Evolutionary conservation across 192 early-diverging fungal genomes (phyloP).

Genomic region (Backusella psychrophila): DNA sequence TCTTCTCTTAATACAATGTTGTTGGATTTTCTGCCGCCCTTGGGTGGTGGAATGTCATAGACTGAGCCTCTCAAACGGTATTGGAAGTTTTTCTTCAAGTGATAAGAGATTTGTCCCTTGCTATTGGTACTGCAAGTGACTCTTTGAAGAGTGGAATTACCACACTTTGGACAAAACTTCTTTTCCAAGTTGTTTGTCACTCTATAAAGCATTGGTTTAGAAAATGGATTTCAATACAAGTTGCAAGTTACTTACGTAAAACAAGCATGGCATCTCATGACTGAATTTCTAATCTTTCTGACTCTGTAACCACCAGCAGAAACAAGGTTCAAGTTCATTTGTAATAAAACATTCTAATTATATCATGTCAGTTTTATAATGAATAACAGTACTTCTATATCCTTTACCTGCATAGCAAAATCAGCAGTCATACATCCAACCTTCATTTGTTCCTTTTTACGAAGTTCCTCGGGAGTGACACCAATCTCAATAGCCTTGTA

Average conservation of each 20-base stretch:
- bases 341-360: constrained; percentile 79
- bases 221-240: too few species aligned
- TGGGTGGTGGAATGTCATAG: constrained; percentile 82
- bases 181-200: constrained; percentile 83
- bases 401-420: constrained; percentile 87
- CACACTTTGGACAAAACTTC: constrained; percentile 93
- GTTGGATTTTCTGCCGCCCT: constrained; percentile 71
- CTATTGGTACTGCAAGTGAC: constrained; percentile 78
- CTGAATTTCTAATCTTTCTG: constrained; percentile 78
- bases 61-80: constrained; percentile 88
- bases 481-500: constrained; percentile 58
- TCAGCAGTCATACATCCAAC: constrained; percentile 90
- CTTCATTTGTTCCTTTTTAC: constrained; percentile 42
- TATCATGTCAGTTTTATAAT: constrained; percentile 9
- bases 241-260: constrained; percentile 55
- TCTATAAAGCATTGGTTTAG: constrained; percentile 28
- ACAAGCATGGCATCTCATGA: constrained; percentile 94
- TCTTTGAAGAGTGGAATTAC: constrained; percentile 82
- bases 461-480: constrained; percentile 42
- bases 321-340: constrained; percentile 86
- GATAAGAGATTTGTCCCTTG: constrained; percentile 76
- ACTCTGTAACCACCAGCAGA: constrained; percentile 82
- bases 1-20: constrained; percentile 89
- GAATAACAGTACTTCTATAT: not conserved
- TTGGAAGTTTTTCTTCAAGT: constrained; percentile 89